phyloP scores from a whole-genome alignment of 2,329 filamentous ascomycete species.

The Botrytis porri region DNA sequence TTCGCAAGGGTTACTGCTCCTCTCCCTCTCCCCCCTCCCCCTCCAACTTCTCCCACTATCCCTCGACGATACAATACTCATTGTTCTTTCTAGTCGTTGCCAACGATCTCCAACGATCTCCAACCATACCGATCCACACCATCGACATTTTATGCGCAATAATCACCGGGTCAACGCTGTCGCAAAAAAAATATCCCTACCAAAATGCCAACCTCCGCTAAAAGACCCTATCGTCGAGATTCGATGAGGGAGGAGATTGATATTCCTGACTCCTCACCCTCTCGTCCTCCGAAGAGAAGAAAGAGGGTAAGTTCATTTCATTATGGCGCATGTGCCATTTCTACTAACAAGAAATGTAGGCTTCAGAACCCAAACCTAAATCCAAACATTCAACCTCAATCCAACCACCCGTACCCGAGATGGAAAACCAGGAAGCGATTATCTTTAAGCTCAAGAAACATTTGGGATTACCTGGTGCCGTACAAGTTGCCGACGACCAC shows the following conservation, averaged over 20 bases:
- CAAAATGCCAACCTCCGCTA: conserved; percentile 42
- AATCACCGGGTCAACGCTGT: conserved; percentile 14
- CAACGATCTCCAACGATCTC: too few relatives aligned
- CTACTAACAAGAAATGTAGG: conserved; percentile 36
- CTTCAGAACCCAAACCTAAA: conserved; percentile 37
- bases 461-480: conserved; percentile 40
- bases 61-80: conserved; percentile 17
- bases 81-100: conserved; percentile 11
- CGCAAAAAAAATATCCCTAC: conserved; percentile 24
- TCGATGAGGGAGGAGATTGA: conserved; percentile 33
- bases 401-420: conserved; percentile 33
- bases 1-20: conserved; percentile 26
- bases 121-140: not conserved
- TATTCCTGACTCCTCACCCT: conserved; percentile 50
- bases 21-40: conserved; percentile 21
- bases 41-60: conserved; percentile 1
- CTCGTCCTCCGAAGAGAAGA: conserved; percentile 61
- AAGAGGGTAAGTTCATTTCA: conserved; percentile 50
- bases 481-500: conserved; percentile 61
- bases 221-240: conserved; percentile 41
- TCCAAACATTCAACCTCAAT: conserved; percentile 24
- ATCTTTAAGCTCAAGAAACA: conserved; percentile 31
- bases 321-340: not conserved
- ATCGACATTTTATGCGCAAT: conserved; percentile 11
- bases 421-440: conserved; percentile 49